Evolutionary conservation across 2,329 filamentous ascomycete species (phyloP), one percentile per base, ranked within the genome.

Genomic region (Septoria petroselini): DNA sequence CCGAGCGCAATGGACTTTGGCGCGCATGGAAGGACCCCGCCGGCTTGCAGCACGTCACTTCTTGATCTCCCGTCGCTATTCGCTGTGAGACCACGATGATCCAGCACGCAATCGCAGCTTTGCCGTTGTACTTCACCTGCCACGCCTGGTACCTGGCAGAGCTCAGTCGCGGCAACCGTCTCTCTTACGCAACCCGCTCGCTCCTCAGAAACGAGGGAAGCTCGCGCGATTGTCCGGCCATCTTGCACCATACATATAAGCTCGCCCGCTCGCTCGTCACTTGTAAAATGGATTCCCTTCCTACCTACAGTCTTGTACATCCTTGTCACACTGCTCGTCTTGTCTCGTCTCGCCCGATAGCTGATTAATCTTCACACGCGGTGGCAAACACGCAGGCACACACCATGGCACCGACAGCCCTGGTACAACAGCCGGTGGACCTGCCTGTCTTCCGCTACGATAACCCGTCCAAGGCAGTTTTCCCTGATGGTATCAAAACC

Each of bases 401-500:
- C 41, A 38, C 8, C 15, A 58, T 60, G 58, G 58, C 57, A 34
- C 55, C 55, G n/a, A 25, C 46, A n/a, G 58, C 55, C 29, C 52
- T 57, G 5, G 48, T 49, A 30, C 52, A 60, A 29, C 45, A 34
- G 46, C 58, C 58, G 25, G 34, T 15, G 14, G 55, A 55, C n/a
- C 29, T 42, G 25, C 48, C 54, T 1, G 12, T 48, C 7, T 59
- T 57, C 17, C 55, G 58, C 34, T 58, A 59, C 21, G 58, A 67
- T 41, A 65, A 65, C 38, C 63, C 74, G 14, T 72, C 74, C 21
- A 69, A 68, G 41, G 65, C 70, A 43, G 69, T 82, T 60, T 85
- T 84, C 64, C 82, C 82, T 4, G 82, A 85, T 61, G 82, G 82
- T 11, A 74, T 84, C 62, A 83, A 80, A 62, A 85, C 83, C 14